Evolutionary conservation across 108 stramenopile genomes (phyloP).

Genomic region (Nannochloropsis gaditana): DNA sequence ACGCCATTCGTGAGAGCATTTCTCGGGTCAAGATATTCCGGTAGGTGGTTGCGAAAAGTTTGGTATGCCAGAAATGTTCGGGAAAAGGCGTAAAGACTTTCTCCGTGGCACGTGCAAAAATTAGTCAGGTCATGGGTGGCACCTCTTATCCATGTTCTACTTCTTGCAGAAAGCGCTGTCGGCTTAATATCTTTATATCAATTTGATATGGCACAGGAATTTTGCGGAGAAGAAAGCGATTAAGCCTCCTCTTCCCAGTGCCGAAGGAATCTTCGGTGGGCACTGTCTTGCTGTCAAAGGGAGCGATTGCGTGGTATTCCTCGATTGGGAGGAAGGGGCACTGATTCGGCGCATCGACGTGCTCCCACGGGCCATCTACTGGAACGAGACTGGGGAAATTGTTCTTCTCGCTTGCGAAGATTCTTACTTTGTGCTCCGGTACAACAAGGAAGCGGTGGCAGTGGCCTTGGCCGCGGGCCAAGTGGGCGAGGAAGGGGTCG

Average conservation of each 20-base stretch:
- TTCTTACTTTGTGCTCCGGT: constrained; percentile 78
- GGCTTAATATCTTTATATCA: too few species aligned
- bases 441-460: constrained; percentile 68
- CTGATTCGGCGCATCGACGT: constrained; percentile 95
- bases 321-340: constrained; percentile 89
- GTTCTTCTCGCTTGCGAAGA: constrained; percentile 83
- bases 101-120: too few species aligned
- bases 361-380: constrained; percentile 67
- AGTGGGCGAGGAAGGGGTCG: constrained; percentile 85
- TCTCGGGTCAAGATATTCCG: constrained; percentile 85
- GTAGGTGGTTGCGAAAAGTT: constrained; percentile 78
- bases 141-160: too few species aligned
- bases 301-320: constrained; percentile 77
- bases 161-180: too few species aligned
- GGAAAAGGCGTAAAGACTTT: too few species aligned
- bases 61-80: neutral
- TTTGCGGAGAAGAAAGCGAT: constrained; percentile 48
- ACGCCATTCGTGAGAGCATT: constrained; percentile 88
- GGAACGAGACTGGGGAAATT: constrained; percentile 89
- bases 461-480: constrained; percentile 73
- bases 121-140: too few species aligned
- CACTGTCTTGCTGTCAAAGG: constrained; percentile 85
- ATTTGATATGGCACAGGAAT: neutral
- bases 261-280: constrained; percentile 91
- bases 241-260: constrained; percentile 76